phyloP scores from a whole-genome alignment of 2,329 filamentous ascomycete genomes.

The Talaromyces pinophilus region DNA sequence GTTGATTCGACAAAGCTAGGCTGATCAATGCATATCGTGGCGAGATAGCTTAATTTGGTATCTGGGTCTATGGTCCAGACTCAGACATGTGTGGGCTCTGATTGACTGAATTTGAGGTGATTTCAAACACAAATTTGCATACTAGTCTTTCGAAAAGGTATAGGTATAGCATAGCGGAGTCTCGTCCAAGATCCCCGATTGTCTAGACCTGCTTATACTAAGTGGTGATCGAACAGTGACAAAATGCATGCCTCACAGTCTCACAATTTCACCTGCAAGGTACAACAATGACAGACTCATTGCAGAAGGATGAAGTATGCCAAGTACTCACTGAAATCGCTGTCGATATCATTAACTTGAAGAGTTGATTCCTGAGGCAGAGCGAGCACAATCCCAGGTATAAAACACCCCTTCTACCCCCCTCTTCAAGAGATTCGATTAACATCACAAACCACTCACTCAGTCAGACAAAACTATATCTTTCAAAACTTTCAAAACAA shows the following conservation, averaged over 20 bases:
- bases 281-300: background rate
- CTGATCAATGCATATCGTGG: background rate
- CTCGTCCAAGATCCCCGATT: background rate
- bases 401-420: background rate
- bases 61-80: background rate
- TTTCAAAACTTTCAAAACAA: background rate
- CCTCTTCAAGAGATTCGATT: background rate
- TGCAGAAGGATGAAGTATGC: constrained; percentile 9
- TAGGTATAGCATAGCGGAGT: too few species aligned
- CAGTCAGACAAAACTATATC: background rate
- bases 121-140: background rate
- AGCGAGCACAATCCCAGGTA: background rate
- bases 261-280: background rate
- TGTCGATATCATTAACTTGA: background rate
- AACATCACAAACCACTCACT: background rate
- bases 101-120: background rate
- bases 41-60: background rate
- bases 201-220: background rate
- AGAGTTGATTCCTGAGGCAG: constrained; percentile 6
- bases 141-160: too few species aligned
- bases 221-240: constrained; percentile 8
- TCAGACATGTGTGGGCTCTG: background rate
- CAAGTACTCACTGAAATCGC: background rate
- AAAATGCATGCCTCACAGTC: background rate
- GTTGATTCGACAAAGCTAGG: background rate